Conservation (phyloP, 176 grass and related monocot species). For the Alopecurus myosuroides region DNA sequence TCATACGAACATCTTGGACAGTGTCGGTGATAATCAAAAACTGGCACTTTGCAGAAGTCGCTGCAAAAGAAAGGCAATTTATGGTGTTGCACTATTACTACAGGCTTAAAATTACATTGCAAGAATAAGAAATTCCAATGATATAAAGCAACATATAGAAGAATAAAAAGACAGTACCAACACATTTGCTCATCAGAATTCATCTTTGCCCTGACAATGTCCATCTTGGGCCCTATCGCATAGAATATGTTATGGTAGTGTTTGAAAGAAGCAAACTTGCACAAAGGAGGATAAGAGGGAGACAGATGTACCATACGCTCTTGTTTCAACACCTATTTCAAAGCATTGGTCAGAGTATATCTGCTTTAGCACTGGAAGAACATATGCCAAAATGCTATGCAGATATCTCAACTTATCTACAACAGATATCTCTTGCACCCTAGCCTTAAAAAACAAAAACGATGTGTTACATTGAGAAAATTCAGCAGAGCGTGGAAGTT, state of each 20-base stretch:
- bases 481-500: background rate
- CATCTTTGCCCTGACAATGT: slow-evolving; percentile 82
- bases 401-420: slow-evolving; percentile 96
- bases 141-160: slow-evolving; percentile 22
- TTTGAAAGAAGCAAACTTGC: slow-evolving; percentile 22
- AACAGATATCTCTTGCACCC: slow-evolving; percentile 71
- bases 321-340: slow-evolving; percentile 93
- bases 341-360: slow-evolving; percentile 79
- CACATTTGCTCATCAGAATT: slow-evolving; percentile 92
- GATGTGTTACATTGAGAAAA: slow-evolving; percentile 8
- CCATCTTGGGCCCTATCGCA: slow-evolving; percentile 63
- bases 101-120: background rate
- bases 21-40: slow-evolving; percentile 95
- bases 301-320: slow-evolving; percentile 58
- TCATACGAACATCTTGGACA: slow-evolving; percentile 80
- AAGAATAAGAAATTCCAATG: slow-evolving; percentile 3
- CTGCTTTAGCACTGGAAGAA: slow-evolving; percentile 85
- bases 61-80: slow-evolving; percentile 40
- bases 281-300: slow-evolving; percentile 8
- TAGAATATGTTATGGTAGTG: slow-evolving; percentile 1
- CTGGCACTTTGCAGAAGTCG: slow-evolving; percentile 86
- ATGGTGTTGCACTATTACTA: background rate
- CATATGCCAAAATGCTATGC: slow-evolving; percentile 76
- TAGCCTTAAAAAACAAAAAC: slow-evolving; percentile 50
- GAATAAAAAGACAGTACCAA: slow-evolving; percentile 55